Conservation (phyloP, 768 basidiomycete genomes). For the Krasilnikovozyma curviuscula region DNA sequence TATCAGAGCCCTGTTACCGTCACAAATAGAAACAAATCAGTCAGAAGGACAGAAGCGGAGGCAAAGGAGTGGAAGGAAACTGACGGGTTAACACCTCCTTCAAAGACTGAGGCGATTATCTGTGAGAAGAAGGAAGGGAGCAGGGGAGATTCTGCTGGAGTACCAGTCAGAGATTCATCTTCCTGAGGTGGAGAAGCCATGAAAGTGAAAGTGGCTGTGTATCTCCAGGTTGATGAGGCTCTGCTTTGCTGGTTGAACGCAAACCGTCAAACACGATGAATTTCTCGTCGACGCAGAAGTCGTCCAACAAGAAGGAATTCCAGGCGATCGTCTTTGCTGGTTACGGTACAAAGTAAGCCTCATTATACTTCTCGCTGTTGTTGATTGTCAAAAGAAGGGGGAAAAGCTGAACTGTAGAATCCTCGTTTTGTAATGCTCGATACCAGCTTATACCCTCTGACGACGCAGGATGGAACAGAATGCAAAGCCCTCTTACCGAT, state of each 20-base stretch:
- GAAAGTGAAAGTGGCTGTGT: too few relatives aligned
- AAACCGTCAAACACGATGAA: too few relatives aligned
- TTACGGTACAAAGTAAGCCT: slow-evolving; percentile 75
- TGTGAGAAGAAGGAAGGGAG: slow-evolving; percentile 40
- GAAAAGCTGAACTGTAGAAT: slow-evolving; percentile 12
- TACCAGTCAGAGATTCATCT: too few relatives aligned
- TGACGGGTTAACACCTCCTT: slow-evolving; percentile 10
- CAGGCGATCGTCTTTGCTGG: slow-evolving; percentile 74
- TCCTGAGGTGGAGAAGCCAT: too few relatives aligned
- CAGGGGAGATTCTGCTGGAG: too few relatives aligned
- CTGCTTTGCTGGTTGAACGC: too few relatives aligned
- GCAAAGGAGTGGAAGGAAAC: neutral
- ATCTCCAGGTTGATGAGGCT: too few relatives aligned
- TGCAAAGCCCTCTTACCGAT: slow-evolving; percentile 77
- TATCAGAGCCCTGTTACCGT: slow-evolving; percentile 27
- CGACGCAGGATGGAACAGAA: slow-evolving; percentile 40
- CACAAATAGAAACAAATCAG: slow-evolving; percentile 43
- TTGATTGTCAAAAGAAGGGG: neutral
- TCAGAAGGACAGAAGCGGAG: slow-evolving; percentile 39
- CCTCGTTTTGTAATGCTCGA: neutral
- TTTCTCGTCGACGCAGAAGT: too few relatives aligned
- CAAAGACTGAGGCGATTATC: slow-evolving; percentile 48
- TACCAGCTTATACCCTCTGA: slow-evolving; percentile 23
- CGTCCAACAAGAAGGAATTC: too few relatives aligned
- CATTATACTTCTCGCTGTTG: neutral